These are phyloP conservation scores for Starmerella vaccinii DNA, from an alignment of 805 yeast genomes.

Conservation along the genomic window DNA sequence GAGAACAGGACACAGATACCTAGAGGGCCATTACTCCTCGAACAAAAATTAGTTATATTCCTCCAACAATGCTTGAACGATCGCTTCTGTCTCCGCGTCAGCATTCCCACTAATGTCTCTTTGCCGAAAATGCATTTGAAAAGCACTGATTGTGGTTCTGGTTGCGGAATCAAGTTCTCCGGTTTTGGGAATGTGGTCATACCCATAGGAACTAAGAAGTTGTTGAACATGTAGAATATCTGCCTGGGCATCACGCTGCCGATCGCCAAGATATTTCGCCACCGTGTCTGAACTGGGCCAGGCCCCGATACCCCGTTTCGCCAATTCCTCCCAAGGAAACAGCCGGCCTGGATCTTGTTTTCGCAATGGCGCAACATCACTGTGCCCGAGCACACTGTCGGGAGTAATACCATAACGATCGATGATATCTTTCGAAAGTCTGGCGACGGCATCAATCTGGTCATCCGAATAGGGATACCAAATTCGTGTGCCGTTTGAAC, in stretches of 20 bases:
- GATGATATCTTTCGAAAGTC: conserved; percentile 1
- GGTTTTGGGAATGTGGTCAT: neutral
- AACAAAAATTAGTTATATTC: neutral
- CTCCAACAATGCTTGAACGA: neutral
- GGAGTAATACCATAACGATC: neutral
- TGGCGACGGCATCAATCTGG: neutral
- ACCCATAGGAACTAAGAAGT: neutral
- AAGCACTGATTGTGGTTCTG: conserved; percentile 1
- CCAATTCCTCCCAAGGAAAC: neutral
- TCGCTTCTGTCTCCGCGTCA: conserved; percentile 1
- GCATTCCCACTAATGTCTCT: neutral
- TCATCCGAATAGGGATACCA: neutral
- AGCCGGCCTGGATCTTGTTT: neutral
- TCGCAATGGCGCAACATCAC: conserved; percentile 1
- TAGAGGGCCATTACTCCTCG: neutral
- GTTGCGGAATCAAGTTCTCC: neutral
- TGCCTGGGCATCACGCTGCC: neutral
- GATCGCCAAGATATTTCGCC: neutral
- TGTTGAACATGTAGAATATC: neutral
- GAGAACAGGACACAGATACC: neutral
- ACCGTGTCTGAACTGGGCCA: neutral
- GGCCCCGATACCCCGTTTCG: neutral
- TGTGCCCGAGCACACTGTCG: neutral
- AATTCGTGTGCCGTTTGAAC: neutral
- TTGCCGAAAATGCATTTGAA: conserved; percentile 2